Percentiles rank a stretch among this genome's conserved stretches.
phyloP scores from a whole-genome alignment of 23 red algal species.

The Agarophyton chilense region DNA sequence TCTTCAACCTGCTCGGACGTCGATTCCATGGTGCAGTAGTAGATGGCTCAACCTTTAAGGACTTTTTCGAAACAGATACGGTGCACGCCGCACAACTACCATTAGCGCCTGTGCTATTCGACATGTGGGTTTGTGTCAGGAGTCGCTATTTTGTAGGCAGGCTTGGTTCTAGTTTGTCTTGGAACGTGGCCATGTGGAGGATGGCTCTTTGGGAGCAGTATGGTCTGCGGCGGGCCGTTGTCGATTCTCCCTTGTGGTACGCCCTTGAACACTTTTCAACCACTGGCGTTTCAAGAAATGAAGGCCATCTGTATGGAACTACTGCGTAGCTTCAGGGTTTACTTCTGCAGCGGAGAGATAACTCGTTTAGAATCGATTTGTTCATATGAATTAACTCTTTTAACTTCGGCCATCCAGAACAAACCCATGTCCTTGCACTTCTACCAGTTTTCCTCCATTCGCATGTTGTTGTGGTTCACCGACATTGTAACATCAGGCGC shows the following conservation, averaged over 20 bases:
- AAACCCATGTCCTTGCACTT: too few relatives aligned
- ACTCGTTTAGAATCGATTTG: too few relatives aligned
- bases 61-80: neutral
- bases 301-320: constrained; percentile 14
- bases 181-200: constrained; percentile 38
- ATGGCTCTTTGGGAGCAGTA: constrained; percentile 12
- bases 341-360: too few relatives aligned
- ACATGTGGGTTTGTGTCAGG: constrained; percentile 48
- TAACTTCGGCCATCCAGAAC: too few relatives aligned
- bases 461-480: too few relatives aligned
- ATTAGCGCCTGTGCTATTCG: constrained; percentile 12
- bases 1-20: neutral
- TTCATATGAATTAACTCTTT: too few relatives aligned
- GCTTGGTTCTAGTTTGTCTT: constrained; percentile 47
- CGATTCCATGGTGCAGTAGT: constrained; percentile 16
- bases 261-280: constrained; percentile 29
- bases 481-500: too few relatives aligned
- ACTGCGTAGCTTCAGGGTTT: neutral
- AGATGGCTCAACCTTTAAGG: neutral
- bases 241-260: constrained; percentile 28
- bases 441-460: too few relatives aligned
- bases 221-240: neutral
- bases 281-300: neutral
- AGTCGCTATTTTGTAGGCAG: constrained; percentile 26
- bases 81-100: neutral